phyloP scores from a whole-genome alignment of 805 yeast genomes.

The Hanseniaspora singularis region DNA sequence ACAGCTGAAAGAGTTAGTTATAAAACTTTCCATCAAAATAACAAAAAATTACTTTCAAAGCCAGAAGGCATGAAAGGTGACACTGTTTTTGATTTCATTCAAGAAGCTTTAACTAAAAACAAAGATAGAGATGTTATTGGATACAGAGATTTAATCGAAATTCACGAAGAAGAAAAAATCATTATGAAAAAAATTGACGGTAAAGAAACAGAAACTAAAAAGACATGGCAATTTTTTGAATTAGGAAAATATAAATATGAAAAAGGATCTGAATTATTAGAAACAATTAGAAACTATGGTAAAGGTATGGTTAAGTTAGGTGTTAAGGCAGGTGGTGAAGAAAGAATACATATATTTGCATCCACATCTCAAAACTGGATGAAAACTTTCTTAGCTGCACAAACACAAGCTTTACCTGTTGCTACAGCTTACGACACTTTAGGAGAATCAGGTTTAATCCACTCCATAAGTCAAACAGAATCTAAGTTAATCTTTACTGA shows the following conservation, averaged over 20 bases:
- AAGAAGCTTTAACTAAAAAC: slow-evolving; percentile 48
- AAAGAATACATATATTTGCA: slow-evolving; percentile 73
- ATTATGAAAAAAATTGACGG: slow-evolving; percentile 73
- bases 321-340: slow-evolving; percentile 44
- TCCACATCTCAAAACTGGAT: slow-evolving; percentile 83
- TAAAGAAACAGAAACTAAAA: slow-evolving; percentile 54
- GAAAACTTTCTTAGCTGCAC: slow-evolving; percentile 70
- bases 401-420: slow-evolving; percentile 66
- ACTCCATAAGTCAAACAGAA: slow-evolving; percentile 72
- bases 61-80: slow-evolving; percentile 55
- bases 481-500: slow-evolving; percentile 76
- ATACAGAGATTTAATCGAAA: slow-evolving; percentile 62
- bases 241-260: slow-evolving; percentile 57
- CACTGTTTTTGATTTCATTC: slow-evolving; percentile 58
- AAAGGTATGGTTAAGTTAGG: slow-evolving; percentile 71
- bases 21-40: slow-evolving; percentile 32
- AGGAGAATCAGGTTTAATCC: slow-evolving; percentile 79
- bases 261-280: slow-evolving; percentile 46
- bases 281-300: slow-evolving; percentile 44
- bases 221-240: slow-evolving; percentile 82
- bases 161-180: slow-evolving; percentile 63
- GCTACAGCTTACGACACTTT: slow-evolving; percentile 95
- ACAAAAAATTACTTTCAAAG: slow-evolving; percentile 39
- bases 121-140: slow-evolving; percentile 52
- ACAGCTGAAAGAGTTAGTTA: slow-evolving; percentile 68